Evolutionary conservation across 2,329 filamentous ascomycete species (phyloP).

Genomic region (Claviceps cyperi): DNA sequence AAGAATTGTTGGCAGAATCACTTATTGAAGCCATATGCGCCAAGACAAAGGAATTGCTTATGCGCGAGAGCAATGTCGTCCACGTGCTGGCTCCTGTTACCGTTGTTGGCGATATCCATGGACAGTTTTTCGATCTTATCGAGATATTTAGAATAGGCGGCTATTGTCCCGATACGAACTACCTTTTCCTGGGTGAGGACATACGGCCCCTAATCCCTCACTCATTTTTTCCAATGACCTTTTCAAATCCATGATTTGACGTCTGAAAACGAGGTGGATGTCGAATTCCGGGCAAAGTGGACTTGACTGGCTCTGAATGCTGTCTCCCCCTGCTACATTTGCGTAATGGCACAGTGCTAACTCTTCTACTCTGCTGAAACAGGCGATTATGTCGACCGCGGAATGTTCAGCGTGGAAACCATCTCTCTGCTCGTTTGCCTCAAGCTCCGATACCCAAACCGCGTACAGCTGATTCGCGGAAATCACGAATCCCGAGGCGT

Average conservation of each 20-base stretch:
- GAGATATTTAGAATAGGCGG: conserved; percentile 99
- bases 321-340: neutral
- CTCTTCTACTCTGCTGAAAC: neutral
- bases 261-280: neutral
- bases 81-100: conserved; percentile 92
- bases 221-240: neutral
- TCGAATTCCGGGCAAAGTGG: neutral
- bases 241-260: neutral
- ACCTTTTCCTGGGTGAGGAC: conserved; percentile 73
- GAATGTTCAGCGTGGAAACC: conserved; percentile 96
- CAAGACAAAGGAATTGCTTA: conserved; percentile 95
- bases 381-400: conserved; percentile 97
- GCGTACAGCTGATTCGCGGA: conserved; percentile 89
- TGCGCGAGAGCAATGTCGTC: conserved; percentile 99
- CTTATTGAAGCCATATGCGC: conserved; percentile 98
- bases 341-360: neutral
- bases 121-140: conserved; percentile 97
- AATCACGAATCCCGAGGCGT: conserved; percentile 97
- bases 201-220: neutral
- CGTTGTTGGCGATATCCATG: conserved; percentile 95
- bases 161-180: conserved; percentile 95
- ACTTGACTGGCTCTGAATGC: neutral
- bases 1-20: conserved; percentile 90
- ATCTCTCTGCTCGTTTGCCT: conserved; percentile 95
- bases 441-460: conserved; percentile 89